These are phyloP conservation scores for Coemansia sp. DNA, from an alignment of 192 early-diverging fungal genomes.

Conservation along the genomic window DNA sequence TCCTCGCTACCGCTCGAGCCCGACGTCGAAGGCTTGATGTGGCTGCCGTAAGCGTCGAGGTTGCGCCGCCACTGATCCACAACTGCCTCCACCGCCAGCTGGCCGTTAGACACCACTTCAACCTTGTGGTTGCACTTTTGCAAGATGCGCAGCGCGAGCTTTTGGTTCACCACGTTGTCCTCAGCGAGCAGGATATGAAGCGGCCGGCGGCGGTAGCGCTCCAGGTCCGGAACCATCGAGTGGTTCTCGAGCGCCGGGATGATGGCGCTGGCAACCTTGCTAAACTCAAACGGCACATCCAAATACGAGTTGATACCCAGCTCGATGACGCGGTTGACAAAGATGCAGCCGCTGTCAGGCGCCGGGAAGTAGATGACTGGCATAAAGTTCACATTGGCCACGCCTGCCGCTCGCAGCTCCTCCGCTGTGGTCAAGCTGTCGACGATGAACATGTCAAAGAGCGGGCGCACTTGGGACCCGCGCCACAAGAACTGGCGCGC, in stretches of 20 bases:
- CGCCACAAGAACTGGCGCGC: constrained; percentile 40
- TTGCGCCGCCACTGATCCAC: constrained; percentile 52
- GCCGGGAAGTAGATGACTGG: constrained; percentile 70
- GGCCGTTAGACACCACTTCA: constrained; percentile 74
- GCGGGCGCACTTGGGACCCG: constrained; percentile 31
- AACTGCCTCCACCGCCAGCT: constrained; percentile 74
- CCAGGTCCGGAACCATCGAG: constrained; percentile 60
- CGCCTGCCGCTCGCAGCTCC: constrained; percentile 54
- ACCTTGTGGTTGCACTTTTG: constrained; percentile 76
- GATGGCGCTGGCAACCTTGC: constrained; percentile 67
- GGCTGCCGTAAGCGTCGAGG: constrained; percentile 25
- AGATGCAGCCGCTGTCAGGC: constrained; percentile 17
- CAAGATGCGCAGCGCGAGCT: constrained; percentile 70
- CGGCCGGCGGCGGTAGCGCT: constrained; percentile 59
- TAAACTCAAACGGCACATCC: constrained; percentile 60
- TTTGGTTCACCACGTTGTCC: constrained; percentile 87
- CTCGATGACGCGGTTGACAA: constrained; percentile 55
- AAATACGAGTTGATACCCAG: constrained; percentile 70
- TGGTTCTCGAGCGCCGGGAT: constrained; percentile 70
- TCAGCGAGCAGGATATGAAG: constrained; percentile 79
- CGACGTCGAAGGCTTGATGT: constrained; percentile 15
- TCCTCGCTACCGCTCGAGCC: constrained; percentile 17
- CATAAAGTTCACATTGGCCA: constrained; percentile 58
- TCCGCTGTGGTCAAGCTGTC: constrained; percentile 62
- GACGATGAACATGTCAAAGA: constrained; percentile 68